These are phyloP conservation scores for Corylus avellana DNA, from an alignment of 306 rosid genomes.

Conservation along the genomic window DNA sequence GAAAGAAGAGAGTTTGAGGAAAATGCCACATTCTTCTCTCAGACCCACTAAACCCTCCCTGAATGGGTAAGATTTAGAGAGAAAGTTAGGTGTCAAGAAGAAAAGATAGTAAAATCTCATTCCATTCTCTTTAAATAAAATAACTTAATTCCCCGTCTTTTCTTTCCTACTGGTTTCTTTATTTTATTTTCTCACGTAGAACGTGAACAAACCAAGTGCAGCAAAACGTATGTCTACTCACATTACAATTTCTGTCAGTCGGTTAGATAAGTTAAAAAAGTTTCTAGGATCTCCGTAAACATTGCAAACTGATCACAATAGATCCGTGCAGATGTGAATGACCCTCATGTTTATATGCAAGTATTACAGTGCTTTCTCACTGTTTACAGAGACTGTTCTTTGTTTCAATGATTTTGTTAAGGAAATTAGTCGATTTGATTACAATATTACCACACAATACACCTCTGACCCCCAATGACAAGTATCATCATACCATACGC, in stretches of 20 bases:
- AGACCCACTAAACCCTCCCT: not conserved
- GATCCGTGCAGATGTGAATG: conserved; percentile 1
- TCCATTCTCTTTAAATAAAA: not conserved
- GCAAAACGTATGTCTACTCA: not conserved
- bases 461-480: not conserved
- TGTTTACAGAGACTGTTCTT: not conserved
- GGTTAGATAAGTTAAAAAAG: not conserved
- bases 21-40: not conserved
- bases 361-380: not conserved
- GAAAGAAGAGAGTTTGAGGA: not conserved
- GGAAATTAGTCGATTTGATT: not conserved
- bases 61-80: not conserved
- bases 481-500: not conserved
- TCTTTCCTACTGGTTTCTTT: not conserved
- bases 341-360: conserved; percentile 1
- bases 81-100: not conserved
- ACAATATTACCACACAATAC: not conserved
- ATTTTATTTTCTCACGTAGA: not conserved
- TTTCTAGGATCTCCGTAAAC: not conserved
- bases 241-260: no score
- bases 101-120: not conserved
- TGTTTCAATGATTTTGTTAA: not conserved
- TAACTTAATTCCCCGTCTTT: no score
- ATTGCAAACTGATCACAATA: conserved; percentile 1
- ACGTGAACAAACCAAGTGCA: not conserved